Evolutionary conservation across 2,329 filamentous ascomycete genomes (phyloP), one percentile per base, ranked within the genome.

Genomic region (Talaromyces sp.): DNA sequence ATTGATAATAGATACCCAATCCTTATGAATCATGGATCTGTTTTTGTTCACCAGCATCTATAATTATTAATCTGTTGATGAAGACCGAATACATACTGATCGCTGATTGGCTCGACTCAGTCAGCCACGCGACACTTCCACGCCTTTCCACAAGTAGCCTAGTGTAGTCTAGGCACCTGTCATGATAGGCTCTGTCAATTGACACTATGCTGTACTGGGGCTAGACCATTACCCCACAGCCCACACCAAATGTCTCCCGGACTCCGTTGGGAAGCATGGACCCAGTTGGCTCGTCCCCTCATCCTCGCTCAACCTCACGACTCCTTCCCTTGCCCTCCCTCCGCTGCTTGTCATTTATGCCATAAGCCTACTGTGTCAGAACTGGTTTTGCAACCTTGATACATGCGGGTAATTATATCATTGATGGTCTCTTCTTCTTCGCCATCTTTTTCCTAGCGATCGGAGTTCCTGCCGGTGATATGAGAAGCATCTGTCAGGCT

Each of bases 51-150:
- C 11, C 5, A 15, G n/a, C 25, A 33, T 48, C 2, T 1, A 22
- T 28, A 33, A 35, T 35, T n/a, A n/a, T n/a, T n/a, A n/a, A n/a
- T n/a, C n/a, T n/a, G n/a, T n/a, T n/a, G n/a, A n/a, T n/a, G n/a
- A n/a, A n/a, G n/a, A n/a, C n/a, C 11, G 5, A 11, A 9, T 45
- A 21, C n/a, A 25, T 15, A 5, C 2, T 17, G 22, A 19, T 21
- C n/a, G 51, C 17, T 55, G 53, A 55, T 46, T 55, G 53, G 53
- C 40, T 17, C 4, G n/a, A 45, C 22, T 36, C 19, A 28, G 37
- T 9, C 53, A 28, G 53, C 53, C 53, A 55, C 33, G 53, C 53
- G 53, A 43, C 39, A 46, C 35, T 46, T 9, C 2, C 2, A 8
- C 31, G 15, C 40, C 19, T 55, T 36, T 15, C 53, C 53, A 2